phyloP scores from a whole-genome alignment of 148 eudicot genomes.

The Chenopodium formosanum region DNA sequence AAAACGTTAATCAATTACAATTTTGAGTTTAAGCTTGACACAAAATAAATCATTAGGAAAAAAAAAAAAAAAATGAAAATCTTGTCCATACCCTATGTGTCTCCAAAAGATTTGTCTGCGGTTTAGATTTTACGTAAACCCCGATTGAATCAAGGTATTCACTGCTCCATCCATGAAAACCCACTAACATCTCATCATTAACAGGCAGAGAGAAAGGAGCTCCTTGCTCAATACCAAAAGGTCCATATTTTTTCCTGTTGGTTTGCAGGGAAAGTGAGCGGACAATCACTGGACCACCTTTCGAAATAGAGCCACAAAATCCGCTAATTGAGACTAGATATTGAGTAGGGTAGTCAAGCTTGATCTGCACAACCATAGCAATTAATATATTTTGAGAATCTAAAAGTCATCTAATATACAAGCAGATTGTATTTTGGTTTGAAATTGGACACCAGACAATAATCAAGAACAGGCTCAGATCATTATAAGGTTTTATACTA shows the following conservation, averaged over 20 bases:
- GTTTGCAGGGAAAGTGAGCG: slow-evolving; percentile 34
- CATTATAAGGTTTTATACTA: too few relatives aligned
- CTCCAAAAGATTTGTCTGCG: slow-evolving; percentile 6
- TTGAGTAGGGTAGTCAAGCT: slow-evolving; percentile 34
- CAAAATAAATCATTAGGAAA: background rate
- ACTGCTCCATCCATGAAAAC: slow-evolving; percentile 39
- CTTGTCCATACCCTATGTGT: slow-evolving; percentile 10
- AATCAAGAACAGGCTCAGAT: too few relatives aligned
- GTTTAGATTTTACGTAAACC: slow-evolving; percentile 32
- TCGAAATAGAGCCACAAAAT: slow-evolving; percentile 20
- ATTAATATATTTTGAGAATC: too few relatives aligned
- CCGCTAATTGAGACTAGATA: slow-evolving; percentile 38
- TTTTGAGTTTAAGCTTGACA: background rate
- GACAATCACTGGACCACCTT: slow-evolving; percentile 27
- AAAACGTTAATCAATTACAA: background rate
- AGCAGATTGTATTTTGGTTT: too few relatives aligned
- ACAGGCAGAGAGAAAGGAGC: slow-evolving; percentile 28
- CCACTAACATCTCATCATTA: slow-evolving; percentile 27
- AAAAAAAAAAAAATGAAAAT: background rate
- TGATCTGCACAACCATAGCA: slow-evolving; percentile 25
- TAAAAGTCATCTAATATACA: too few relatives aligned
- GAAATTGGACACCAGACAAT: too few relatives aligned
- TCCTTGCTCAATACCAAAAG: slow-evolving; percentile 36
- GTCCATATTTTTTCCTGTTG: slow-evolving; percentile 35
- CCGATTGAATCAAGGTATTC: slow-evolving; percentile 39